Evolutionary conservation across 768 basidiomycete genomes (phyloP).

Genomic region (Phanerochaete sordida): DNA sequence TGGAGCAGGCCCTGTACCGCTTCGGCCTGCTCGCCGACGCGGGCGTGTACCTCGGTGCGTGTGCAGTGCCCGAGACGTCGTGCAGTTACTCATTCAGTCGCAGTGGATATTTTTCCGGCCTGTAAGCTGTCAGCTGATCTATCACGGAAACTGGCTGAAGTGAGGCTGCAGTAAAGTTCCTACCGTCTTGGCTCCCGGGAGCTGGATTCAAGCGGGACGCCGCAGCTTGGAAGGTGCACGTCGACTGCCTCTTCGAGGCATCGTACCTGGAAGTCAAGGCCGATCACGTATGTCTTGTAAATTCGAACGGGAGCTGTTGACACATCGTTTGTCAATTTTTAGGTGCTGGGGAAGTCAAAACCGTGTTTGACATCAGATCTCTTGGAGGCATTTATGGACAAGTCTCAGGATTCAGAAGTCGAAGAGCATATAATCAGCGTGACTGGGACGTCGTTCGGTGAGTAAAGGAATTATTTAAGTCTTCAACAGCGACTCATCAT

Average conservation of each 20-base stretch:
- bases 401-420: not conserved
- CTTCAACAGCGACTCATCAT: no score
- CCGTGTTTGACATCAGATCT: not conserved
- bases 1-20: slow-evolving; percentile 4
- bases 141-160: not conserved
- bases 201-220: slow-evolving; percentile 16
- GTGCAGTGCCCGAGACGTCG: not conserved
- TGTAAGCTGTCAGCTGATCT: not conserved
- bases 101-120: slow-evolving; percentile 9
- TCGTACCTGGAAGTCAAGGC: slow-evolving; percentile 15
- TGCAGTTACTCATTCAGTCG: not conserved
- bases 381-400: not conserved
- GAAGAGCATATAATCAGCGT: not conserved
- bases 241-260: slow-evolving; percentile 3
- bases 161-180: slow-evolving; percentile 6
- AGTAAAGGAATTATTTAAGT: no score
- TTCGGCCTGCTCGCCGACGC: slow-evolving; percentile 7
- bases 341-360: not conserved
- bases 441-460: not conserved
- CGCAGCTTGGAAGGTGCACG: not conserved
- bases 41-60: slow-evolving; percentile 13
- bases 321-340: no score
- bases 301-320: no score
- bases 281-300: not conserved
- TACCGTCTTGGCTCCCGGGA: slow-evolving; percentile 22